Evolutionary conservation across 2,329 filamentous ascomycete species (phyloP), one percentile per base, ranked within the genome.

Genomic region (Alternaria angustiovoidea): DNA sequence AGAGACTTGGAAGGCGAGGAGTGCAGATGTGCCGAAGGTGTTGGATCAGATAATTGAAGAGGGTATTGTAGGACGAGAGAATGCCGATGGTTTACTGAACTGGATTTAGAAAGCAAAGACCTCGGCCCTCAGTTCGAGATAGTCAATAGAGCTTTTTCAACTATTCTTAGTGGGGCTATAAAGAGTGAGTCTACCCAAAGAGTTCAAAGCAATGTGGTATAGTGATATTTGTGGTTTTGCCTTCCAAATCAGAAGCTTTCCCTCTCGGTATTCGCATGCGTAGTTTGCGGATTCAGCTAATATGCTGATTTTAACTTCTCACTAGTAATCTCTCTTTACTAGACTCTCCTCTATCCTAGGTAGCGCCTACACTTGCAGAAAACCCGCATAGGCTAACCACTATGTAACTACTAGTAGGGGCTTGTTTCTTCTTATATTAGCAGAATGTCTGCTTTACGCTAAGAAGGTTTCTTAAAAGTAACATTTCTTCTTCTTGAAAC

Each of bases 31-130:
- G 20, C 63, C 82, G 49, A 74, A 78, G 54, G 81, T 83, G 26
- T 74, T 85, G 26, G 80, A 82, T 60, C 82, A 84, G 46, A 83
- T 85, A 78, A 79, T 84, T 18, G 85, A 86, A 44, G 85, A 87
- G 51, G 83, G 83, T 3, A 68, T 85, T 64, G 74, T 85, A 20
- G 75, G 70, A 8, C 59, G 57, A 30, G 72, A 71, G 44, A 64
- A 73, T 52, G 71, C 57, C 1, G 67, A 74, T 8, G 68, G 65
- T 0, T 51, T 75, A 46, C 16, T 71, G 49, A 52, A 32, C 6
- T 28, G 7, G 26, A 4, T 26, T n/a, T 22, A 30, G 24, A 8
- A 39, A 2, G n/a, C 6, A 36, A 16, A 36, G 12, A 14, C 14
- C 12, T 36, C 14, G 32, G 12, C 1, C 14, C 32, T 36, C 2